Evolutionary conservation across 2,329 filamentous ascomycete genomes (phyloP), one percentile per base, ranked within the genome.

Genomic region (Davidsoniella virescens): DNA sequence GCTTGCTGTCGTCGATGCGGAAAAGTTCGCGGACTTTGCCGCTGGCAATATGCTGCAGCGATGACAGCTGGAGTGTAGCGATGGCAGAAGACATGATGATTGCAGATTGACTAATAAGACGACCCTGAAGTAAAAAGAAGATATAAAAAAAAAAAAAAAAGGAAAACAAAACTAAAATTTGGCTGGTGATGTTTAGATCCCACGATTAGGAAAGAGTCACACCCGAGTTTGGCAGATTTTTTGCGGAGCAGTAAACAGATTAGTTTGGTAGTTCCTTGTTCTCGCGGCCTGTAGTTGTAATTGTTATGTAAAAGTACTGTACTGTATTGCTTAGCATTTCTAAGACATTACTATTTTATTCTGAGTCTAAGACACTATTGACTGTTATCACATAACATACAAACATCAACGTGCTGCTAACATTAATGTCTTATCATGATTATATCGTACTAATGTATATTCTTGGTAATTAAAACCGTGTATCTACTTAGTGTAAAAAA

Each of bases 1-100:
- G 75, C 2, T 77, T 82, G 39, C 55, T 46, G 41, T 58, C 52
- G 51, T 77, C 68, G 49, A 93, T 68, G 54, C 76, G 71, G 64
- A 86, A 94, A 37, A 93, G 73, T 60, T 93, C 84, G 59, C 86
- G 78, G 23, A 93, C 87, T 68, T 93, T 93, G 58, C 72, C 70
- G 36, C 63, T 62, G 37, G 64, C 63, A 44, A 66, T 56, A 55
- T 61, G 62, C n/a, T 58, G 51, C 52, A 66, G 57, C 44, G 62
- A 64, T 3, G 60, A 55, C n/a, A 66, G 57, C 33, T 54, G 50
- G 51, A 62, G 59, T 25, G 49, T 55, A 17, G 59, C 61, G 53
- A 61, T 56, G n/a, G 59, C 57, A 54, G 56, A 50, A 12, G 47
- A 44, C 52, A 54, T 54, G 29, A 26, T 44, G 29, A 26, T 25